These are phyloP conservation scores for Euphorbia tirucalli DNA, from an alignment of 345 rosid genomes.

Conservation along the genomic window DNA sequence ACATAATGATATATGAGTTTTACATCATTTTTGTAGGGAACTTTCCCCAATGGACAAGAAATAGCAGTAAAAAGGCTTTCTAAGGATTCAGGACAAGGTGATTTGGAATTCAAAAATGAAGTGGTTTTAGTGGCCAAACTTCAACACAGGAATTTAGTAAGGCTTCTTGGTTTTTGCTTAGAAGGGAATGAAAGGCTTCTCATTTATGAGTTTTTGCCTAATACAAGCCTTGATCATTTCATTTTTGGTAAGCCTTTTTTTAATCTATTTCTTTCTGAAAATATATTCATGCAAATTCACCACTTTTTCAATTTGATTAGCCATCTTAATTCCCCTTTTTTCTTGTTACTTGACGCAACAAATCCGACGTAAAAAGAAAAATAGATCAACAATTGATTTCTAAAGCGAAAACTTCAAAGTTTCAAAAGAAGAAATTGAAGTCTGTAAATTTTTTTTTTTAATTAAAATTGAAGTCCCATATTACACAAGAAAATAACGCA, in stretches of 20 bases:
- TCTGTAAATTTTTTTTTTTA: too few relatives aligned
- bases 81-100: constrained; percentile 34
- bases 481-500: too few relatives aligned
- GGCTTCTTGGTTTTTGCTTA: constrained; percentile 42
- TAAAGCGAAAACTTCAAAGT: too few relatives aligned
- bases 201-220: constrained; percentile 40
- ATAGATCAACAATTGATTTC: too few relatives aligned
- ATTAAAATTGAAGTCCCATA: too few relatives aligned
- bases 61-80: constrained; percentile 42
- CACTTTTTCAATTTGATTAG: too few relatives aligned
- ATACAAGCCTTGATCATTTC: constrained; percentile 39
- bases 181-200: constrained; percentile 38
- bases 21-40: neutral
- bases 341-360: too few relatives aligned
- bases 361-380: too few relatives aligned
- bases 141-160: constrained; percentile 39
- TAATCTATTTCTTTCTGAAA: too few relatives aligned
- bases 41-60: constrained; percentile 18
- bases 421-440: too few relatives aligned
- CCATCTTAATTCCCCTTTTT: too few relatives aligned
- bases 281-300: too few relatives aligned
- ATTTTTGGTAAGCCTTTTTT: constrained; percentile 28
- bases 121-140: constrained; percentile 36
- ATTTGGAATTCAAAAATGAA: constrained; percentile 38
- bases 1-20: neutral